Base-by-base conservation (phyloP, 352 stramenopile genomes). In the Globisporangium cystogenes region DNA sequence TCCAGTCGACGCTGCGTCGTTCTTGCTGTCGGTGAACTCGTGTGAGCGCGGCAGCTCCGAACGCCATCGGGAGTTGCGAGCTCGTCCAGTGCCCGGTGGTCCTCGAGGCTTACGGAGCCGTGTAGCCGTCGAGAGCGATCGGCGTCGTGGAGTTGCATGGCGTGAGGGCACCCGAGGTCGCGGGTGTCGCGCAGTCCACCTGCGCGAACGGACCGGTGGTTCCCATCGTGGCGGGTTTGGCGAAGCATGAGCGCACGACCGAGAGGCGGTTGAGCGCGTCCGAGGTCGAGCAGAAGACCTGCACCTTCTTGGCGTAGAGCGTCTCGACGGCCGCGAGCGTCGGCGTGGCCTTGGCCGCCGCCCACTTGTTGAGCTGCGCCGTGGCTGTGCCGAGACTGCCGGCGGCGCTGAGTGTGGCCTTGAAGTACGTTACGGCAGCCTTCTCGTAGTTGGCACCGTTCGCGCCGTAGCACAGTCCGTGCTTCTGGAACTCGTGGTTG, bases 401-500 rank as follows among this genome's bases (percentile, higher is more conserved):
- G n/a, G 67, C 77, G 23, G 67, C 72, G 45, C 77, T 80, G 31
- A 62, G 31, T 35, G 56, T 57, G n/a, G 56, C 56, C 21, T 53
- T 31, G 50, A 62, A 62, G 56, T 62, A 62, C 7, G 56, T 49
- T 8, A 57, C 56, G 2, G 56, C 56, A 2, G 56, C 56, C 6
- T 24, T 36, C 41, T 62, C 56, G 21, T 45, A 62, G 50, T 62
- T 43, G 18, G 21, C 42, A 18, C 56, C 56, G 24, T 54, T 37
- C 8, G 82, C 77, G 27, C 68, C 72, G 62, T 85, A 93, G 74
- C 82, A 93, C 37, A 90, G 60, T 26, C 82, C 80, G 58, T 93
- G 82, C 65, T 93, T 93, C 66, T 93, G 82, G 67, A 93, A 91
- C 68, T 91, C 80, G 64, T 93, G 80, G 67, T 93, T 87, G 76